Base-by-base conservation (phyloP, 352 stramenopile genomes). In the Globisporangium radiosum region DNA sequence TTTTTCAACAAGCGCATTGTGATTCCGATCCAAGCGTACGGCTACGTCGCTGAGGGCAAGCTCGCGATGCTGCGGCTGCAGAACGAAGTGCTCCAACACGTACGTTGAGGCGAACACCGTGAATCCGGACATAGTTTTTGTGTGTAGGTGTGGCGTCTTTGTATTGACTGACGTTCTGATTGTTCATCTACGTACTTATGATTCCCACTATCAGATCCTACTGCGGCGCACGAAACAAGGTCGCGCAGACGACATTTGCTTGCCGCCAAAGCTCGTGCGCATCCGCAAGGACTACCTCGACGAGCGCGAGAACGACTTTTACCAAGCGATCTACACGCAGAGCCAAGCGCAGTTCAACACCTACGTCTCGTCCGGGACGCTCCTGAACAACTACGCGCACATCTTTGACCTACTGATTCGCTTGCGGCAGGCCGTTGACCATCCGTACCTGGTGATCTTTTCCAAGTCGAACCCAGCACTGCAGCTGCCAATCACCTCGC, bases 331-430 rank as follows among this genome's bases (percentile, higher is more conserved):
- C 47, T 99, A 99, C 78, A 99, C 94, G 4, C 92, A 99, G 64
- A 98, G 89, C 42, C 89, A 98, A 73, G 92, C 93, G 11, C 92
- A 98, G 62, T 99, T 99, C 71, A 94, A 99, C 78, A 98, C 97
- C 9, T 99, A 99, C 68, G 94, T 99, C 25, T 88, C 92, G 42
- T 89, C 84, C 15, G 97, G 97, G 13, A 99, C 97, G 54, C 69
- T 99, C 19, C 73, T 99, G n/a, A 99, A 99, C 85, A 99, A 99
- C 71, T 99, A 99, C 68, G 96, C 97, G 10, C 96, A 99, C 86
- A 92, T 99, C 63, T 98, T 99, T 75, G 96, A 97, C 63, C 84
- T 99, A 15, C 76, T 99, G 2, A 98, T 98, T 45, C 91, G 97
- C 4, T 90, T 99, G 63, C 90, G 97, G 4, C 97, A 99, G 75